Percentiles rank a stretch among this genome's conserved stretches.
Evolutionary conservation across 169 alveolate species (phyloP).

Genomic region (Plasmodium fragile): DNA sequence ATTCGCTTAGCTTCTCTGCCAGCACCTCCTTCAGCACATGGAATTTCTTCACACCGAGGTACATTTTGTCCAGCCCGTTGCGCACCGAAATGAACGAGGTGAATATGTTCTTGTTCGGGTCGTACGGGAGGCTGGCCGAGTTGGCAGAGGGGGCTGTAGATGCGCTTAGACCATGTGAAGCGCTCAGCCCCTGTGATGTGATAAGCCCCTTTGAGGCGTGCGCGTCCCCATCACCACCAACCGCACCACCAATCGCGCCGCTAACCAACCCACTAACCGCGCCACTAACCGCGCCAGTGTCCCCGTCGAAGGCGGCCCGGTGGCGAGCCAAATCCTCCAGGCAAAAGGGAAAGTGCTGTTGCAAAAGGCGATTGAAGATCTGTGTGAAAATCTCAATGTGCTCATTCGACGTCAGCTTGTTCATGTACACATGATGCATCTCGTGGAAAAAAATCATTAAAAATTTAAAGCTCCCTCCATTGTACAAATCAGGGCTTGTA

Average conservation of each 20-base stretch:
- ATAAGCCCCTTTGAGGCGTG: slow-evolving; percentile 78
- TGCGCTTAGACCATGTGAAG: slow-evolving; percentile 72
- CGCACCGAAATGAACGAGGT: slow-evolving; percentile 93
- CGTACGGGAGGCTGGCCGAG: slow-evolving; percentile 75
- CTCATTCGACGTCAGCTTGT: slow-evolving; percentile 50
- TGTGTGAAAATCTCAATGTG: slow-evolving; percentile 58
- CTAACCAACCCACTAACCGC: too few relatives aligned
- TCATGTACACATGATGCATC: slow-evolving; percentile 59
- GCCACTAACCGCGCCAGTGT: background rate
- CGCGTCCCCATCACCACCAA: background rate
- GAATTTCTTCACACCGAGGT: slow-evolving; percentile 88
- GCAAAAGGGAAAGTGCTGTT: slow-evolving; percentile 43
- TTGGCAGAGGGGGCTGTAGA: background rate
- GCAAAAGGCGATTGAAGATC: slow-evolving; percentile 34
- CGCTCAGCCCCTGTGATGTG: slow-evolving; percentile 76
- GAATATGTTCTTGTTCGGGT: slow-evolving; percentile 87
- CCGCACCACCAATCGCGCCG: background rate
- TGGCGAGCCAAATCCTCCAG: slow-evolving; percentile 88
- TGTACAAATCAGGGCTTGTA: slow-evolving; percentile 65
- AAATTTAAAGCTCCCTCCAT: slow-evolving; percentile 36
- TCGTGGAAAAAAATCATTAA: slow-evolving; percentile 70
- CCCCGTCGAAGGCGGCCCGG: slow-evolving; percentile 85
- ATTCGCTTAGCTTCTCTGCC: slow-evolving; percentile 91
- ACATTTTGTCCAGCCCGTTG: slow-evolving; percentile 91
- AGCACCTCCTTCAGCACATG: slow-evolving; percentile 90